These are phyloP conservation scores for Puccinia sorghi DNA, from an alignment of 1,284 basidiomycete species.

Conservation along the genomic window DNA sequence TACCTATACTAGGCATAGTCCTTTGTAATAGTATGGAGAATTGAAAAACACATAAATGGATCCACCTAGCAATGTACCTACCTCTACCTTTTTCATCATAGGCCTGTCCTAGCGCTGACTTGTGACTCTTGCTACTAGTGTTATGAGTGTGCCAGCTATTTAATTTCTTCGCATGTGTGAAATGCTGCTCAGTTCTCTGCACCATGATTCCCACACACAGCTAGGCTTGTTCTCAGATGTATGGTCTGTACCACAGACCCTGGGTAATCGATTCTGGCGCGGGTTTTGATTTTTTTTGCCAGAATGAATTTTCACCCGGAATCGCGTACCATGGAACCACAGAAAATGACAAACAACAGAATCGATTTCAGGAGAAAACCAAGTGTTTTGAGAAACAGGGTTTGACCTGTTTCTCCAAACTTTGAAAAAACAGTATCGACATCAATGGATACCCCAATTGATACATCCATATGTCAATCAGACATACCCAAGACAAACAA, in stretches of 20 bases:
- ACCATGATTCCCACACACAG: too few species aligned
- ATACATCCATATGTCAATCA: neutral
- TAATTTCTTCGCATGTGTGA: too few species aligned
- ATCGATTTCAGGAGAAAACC: neutral
- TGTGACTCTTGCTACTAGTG: too few species aligned
- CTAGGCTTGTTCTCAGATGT: too few species aligned
- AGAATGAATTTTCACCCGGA: neutral
- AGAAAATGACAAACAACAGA: neutral
- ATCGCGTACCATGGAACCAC: neutral
- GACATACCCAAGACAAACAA: neutral
- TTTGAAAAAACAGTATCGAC: neutral
- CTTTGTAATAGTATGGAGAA: too few species aligned
- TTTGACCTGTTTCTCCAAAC: slow-evolving; percentile 1
- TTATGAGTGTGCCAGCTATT: too few species aligned
- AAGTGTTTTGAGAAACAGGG: slow-evolving; percentile 11
- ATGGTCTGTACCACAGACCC: neutral
- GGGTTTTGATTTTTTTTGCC: neutral
- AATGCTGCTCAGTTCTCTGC: too few species aligned
- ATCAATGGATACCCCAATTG: neutral
- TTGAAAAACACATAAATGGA: too few species aligned
- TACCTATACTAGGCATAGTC: too few species aligned
- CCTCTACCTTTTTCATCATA: too few species aligned
- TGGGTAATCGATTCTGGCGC: neutral
- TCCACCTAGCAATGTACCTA: too few species aligned
- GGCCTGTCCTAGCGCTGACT: too few species aligned